Percentiles rank a stretch among this genome's conserved stretches.
Conservation (phyloP, 257 asterid species). For the Solanum virginianum region DNA sequence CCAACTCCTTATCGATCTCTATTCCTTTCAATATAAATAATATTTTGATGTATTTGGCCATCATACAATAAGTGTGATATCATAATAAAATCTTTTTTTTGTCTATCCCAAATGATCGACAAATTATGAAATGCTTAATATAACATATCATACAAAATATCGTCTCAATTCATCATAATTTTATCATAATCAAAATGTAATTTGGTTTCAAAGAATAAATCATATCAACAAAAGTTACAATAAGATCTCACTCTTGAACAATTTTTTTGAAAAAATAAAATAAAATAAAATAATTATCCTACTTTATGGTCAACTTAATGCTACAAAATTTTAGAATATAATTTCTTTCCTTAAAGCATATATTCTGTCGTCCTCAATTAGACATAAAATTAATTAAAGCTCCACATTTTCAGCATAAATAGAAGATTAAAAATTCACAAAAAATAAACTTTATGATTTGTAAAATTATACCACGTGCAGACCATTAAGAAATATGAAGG, state of each 20-base stretch:
- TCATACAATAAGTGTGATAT: too few relatives aligned
- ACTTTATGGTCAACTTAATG: background rate
- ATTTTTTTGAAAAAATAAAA: too few relatives aligned
- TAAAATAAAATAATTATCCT: background rate
- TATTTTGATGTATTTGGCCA: background rate
- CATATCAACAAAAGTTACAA: background rate
- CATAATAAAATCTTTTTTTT: background rate
- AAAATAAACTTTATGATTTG: background rate
- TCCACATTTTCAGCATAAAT: background rate
- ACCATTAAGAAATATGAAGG: background rate
- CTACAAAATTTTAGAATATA: background rate
- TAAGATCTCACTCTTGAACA: background rate
- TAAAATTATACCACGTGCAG: slow-evolving; percentile 2
- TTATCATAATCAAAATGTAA: background rate
- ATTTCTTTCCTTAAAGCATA: background rate
- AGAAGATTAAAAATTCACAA: background rate
- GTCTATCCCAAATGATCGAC: background rate
- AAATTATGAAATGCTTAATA: too few relatives aligned
- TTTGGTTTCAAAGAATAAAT: background rate
- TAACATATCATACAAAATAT: background rate
- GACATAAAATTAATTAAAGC: background rate
- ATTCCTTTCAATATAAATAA: background rate
- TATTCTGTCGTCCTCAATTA: background rate
- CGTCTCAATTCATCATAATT: background rate
- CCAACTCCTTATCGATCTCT: too few relatives aligned